Conservation (phyloP, 768 basidiomycete species). For the Boletus sp. region DNA sequence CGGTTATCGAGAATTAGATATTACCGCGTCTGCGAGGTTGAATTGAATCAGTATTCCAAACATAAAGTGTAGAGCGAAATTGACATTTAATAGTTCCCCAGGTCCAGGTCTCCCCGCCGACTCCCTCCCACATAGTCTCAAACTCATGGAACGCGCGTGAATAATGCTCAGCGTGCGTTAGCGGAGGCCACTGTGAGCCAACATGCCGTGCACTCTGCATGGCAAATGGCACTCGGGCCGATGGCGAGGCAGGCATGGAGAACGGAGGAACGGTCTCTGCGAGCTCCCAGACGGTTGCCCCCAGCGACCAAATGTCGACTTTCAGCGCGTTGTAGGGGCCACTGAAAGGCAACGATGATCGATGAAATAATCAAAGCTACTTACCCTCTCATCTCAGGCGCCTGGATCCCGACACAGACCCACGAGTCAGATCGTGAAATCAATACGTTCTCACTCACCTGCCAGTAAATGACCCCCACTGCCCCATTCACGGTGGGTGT, state of each 20-base stretch:
- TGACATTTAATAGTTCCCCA: conserved; percentile 56
- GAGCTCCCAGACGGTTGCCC: conserved; percentile 83
- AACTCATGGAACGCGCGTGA: conserved; percentile 71
- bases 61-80: conserved; percentile 15
- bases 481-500: conserved; percentile 52
- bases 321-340: conserved; percentile 72
- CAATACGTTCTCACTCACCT: conserved; percentile 40
- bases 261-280: conserved; percentile 77
- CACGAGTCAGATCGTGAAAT: background rate
- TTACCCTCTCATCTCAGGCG: conserved; percentile 74
- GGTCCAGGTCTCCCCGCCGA: conserved; percentile 54
- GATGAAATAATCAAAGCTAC: conserved; percentile 20
- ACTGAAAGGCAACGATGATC: conserved; percentile 31
- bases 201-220: conserved; percentile 45
- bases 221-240: conserved; percentile 15
- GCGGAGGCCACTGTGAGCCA: conserved; percentile 62
- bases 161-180: conserved; percentile 57
- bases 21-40: conserved; percentile 39
- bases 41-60: conserved; percentile 3
- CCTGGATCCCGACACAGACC: conserved; percentile 36
- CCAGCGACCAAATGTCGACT: conserved; percentile 79
- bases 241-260: conserved; percentile 37
- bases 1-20: no score
- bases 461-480: conserved; percentile 80
- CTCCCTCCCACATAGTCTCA: conserved; percentile 64